Conservation (phyloP, 2,329 filamentous ascomycete species). For the Colletotrichum musae region DNA sequence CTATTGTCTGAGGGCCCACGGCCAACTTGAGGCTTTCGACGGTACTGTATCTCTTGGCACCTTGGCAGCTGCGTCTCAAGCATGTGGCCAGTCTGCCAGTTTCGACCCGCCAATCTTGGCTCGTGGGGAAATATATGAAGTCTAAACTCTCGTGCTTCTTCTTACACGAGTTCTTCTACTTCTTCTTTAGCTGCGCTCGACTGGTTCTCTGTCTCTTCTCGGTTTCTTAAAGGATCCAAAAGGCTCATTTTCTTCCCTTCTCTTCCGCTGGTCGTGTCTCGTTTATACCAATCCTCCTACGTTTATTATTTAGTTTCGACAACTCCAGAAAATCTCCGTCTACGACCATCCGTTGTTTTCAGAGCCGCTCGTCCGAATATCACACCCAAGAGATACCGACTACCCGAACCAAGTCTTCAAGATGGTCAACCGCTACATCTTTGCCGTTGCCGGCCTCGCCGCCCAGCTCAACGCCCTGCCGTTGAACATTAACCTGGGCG, state of each 20-base stretch:
- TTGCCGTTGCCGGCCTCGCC: slow-evolving; percentile 48
- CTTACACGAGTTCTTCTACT: background rate
- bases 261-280: slow-evolving; percentile 40
- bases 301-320: slow-evolving; percentile 34
- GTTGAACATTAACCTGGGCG: slow-evolving; percentile 53
- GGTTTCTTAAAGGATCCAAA: slow-evolving; percentile 8
- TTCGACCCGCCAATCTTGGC: slow-evolving; percentile 33
- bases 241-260: slow-evolving; percentile 24
- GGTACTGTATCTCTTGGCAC: slow-evolving; percentile 38
- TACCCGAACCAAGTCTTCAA: slow-evolving; percentile 29
- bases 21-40: slow-evolving; percentile 31
- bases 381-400: slow-evolving; percentile 25
- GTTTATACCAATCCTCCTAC: slow-evolving; percentile 29
- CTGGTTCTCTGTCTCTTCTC: slow-evolving; percentile 35
- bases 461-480: slow-evolving; percentile 49
- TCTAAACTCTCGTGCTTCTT: slow-evolving; percentile 23
- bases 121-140: slow-evolving; percentile 41
- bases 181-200: slow-evolving; percentile 39
- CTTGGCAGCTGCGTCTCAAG: slow-evolving; percentile 34
- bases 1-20: slow-evolving; percentile 33
- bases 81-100: slow-evolving; percentile 30
- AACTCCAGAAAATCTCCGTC: background rate
- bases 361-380: slow-evolving; percentile 28
- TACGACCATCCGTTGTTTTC: slow-evolving; percentile 4
- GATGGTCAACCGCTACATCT: slow-evolving; percentile 46